phyloP scores from a whole-genome alignment of 805 yeast genomes.

The Wickerhamiella domercqiae region DNA sequence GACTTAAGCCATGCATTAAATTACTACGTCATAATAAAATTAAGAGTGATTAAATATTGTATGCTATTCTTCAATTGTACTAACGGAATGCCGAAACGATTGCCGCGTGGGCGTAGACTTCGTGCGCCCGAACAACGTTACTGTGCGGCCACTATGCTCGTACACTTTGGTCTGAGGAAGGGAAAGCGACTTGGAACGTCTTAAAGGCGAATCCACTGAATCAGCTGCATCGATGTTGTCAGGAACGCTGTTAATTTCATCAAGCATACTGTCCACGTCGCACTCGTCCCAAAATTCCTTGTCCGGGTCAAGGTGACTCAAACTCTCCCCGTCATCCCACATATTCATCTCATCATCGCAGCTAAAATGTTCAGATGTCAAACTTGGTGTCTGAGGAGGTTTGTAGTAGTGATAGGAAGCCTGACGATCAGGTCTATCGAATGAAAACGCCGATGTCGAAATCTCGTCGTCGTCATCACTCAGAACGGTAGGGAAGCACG shows the following conservation, averaged over 20 bases:
- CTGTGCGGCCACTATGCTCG: conserved; percentile 3
- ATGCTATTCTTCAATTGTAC: too few relatives aligned
- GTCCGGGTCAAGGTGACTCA: conserved; percentile 15
- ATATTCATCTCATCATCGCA: conserved; percentile 28
- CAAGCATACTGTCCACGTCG: conserved; percentile 30
- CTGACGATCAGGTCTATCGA: conserved; percentile 38
- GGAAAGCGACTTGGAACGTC: neutral
- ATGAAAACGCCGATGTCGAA: conserved; percentile 28
- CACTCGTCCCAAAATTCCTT: conserved; percentile 18
- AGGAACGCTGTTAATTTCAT: conserved; percentile 37
- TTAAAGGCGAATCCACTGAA: neutral
- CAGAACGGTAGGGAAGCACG: too few relatives aligned
- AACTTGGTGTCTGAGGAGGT: conserved; percentile 12
- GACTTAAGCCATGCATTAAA: too few relatives aligned
- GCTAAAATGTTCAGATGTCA: conserved; percentile 1
- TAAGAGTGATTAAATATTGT: too few relatives aligned
- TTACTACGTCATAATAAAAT: too few relatives aligned
- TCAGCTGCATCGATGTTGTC: conserved; percentile 26
- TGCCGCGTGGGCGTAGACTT: conserved; percentile 3
- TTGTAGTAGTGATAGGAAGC: conserved; percentile 41
- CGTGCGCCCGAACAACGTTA: conserved; percentile 6
- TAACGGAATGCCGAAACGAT: too few relatives aligned
- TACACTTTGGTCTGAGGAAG: conserved; percentile 7
- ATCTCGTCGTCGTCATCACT: conserved; percentile 5
- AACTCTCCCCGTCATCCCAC: conserved; percentile 27